phyloP scores from a whole-genome alignment of 2,329 filamentous ascomycete genomes.

The Cordyceps javanica region DNA sequence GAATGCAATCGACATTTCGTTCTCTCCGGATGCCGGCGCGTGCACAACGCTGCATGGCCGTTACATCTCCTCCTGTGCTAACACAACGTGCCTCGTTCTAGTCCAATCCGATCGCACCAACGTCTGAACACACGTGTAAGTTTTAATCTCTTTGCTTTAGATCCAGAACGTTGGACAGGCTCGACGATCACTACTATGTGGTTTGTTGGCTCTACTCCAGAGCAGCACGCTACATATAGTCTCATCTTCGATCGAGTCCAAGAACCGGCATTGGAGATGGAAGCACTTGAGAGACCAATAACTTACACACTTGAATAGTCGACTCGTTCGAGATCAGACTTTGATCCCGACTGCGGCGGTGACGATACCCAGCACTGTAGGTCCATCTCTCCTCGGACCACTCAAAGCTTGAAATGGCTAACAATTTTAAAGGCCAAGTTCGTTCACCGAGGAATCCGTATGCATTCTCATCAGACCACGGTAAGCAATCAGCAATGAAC shows the following conservation, averaged over 20 bases:
- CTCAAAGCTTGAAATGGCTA: background rate
- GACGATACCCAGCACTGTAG: background rate
- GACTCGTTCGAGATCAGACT: background rate
- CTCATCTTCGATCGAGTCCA: background rate
- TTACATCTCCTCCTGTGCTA: background rate
- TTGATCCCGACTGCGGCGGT: background rate
- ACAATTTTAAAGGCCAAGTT: background rate
- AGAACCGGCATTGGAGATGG: background rate
- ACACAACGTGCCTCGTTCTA: slow-evolving; percentile 1
- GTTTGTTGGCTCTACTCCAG: background rate
- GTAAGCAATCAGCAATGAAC: background rate
- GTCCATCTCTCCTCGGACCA: background rate
- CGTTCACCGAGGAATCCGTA: background rate
- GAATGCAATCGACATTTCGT: background rate
- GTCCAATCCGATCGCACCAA: background rate
- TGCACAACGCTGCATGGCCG: background rate
- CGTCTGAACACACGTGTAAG: background rate
- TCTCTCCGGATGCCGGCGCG: background rate
- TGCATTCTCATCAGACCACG: background rate
- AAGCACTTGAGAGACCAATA: background rate
- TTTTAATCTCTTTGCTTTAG: background rate
- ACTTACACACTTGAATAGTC: background rate
- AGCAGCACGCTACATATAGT: background rate
- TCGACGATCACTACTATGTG: background rate
- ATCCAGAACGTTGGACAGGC: background rate